A percentile compares a stretch with the other conserved stretches of the same genome.
These are phyloP conservation scores for Cutaneotrichosporon cyanovorans DNA, from an alignment of 1,284 basidiomycete genomes.

Conservation along the genomic window DNA sequence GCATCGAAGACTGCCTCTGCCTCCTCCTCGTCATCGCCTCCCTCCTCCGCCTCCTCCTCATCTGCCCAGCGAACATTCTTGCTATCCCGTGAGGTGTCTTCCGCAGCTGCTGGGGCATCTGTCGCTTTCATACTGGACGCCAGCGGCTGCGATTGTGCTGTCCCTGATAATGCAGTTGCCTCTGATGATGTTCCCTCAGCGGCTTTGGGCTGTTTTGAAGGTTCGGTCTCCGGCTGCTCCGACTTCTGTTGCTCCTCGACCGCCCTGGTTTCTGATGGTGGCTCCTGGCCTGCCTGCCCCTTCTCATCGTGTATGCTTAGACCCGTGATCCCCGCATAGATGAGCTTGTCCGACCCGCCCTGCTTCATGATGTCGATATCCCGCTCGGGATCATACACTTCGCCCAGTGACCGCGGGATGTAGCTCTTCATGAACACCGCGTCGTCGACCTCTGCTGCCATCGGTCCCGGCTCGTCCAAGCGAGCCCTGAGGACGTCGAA, in stretches of 20 bases:
- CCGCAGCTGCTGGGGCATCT: background rate
- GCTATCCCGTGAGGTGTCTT: slow-evolving; percentile 1
- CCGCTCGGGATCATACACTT: slow-evolving; percentile 85
- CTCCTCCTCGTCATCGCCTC: slow-evolving; percentile 42
- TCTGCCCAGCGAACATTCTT: slow-evolving; percentile 15
- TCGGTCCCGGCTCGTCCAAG: slow-evolving; percentile 40
- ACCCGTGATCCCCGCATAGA: slow-evolving; percentile 78
- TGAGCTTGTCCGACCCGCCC: slow-evolving; percentile 64
- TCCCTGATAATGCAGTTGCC: background rate
- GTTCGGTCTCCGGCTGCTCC: slow-evolving; percentile 3
- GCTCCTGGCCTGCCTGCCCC: slow-evolving; percentile 7
- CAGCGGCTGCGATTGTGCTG: too few relatives aligned
- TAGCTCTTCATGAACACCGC: slow-evolving; percentile 78
- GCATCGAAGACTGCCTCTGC: slow-evolving; percentile 49
- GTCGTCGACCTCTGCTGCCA: slow-evolving; percentile 58
- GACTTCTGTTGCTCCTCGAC: slow-evolving; percentile 2
- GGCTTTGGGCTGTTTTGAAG: slow-evolving; percentile 1
- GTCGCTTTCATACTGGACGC: background rate
- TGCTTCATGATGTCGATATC: slow-evolving; percentile 67
- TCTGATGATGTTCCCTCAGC: background rate
- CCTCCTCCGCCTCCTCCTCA: slow-evolving; percentile 23
- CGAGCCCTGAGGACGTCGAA: slow-evolving; percentile 50
- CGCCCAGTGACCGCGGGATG: slow-evolving; percentile 84
- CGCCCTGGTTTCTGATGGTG: background rate
- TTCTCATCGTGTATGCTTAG: slow-evolving; percentile 49